These are phyloP conservation scores for Moniliophthora roreri DNA, from an alignment of 1,284 basidiomycete species.

Conservation along the genomic window DNA sequence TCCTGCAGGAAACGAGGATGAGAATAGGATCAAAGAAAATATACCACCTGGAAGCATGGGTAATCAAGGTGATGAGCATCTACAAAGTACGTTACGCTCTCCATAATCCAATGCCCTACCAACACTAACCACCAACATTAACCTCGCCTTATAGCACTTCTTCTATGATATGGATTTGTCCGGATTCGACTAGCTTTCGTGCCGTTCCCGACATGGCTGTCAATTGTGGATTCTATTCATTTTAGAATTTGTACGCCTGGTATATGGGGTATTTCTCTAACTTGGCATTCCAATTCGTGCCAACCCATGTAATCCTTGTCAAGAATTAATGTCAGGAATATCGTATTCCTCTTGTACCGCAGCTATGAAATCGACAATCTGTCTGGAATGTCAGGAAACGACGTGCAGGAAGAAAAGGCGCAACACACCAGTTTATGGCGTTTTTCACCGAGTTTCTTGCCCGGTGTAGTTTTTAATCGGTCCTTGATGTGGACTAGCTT, in stretches of 20 bases:
- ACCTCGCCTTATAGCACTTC: constrained; percentile 39
- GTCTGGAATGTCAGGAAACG: constrained; percentile 12
- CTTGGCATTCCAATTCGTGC: too few relatives aligned
- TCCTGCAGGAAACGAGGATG: constrained; percentile 82
- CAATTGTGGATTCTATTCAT: too few relatives aligned
- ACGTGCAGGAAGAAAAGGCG: constrained; percentile 2
- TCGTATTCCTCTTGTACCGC: constrained; percentile 48
- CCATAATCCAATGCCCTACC: constrained; percentile 9
- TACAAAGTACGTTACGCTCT: constrained; percentile 53
- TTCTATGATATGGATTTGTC: constrained; percentile 64
- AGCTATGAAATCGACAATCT: constrained; percentile 59
- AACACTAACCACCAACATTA: too few relatives aligned
- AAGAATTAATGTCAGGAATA: background rate
- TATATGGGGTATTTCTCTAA: too few relatives aligned
- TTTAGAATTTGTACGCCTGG: too few relatives aligned
- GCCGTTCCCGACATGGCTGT: too few relatives aligned
- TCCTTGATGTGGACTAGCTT: constrained; percentile 79
- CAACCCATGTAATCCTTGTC: too few relatives aligned
- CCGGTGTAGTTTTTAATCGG: constrained; percentile 75
- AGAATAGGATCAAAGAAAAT: constrained; percentile 92
- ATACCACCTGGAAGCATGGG: constrained; percentile 93
- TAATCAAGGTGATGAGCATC: constrained; percentile 81
- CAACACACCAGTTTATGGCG: constrained; percentile 71
- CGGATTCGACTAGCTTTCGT: constrained; percentile 55
- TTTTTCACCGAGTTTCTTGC: constrained; percentile 67